Base-by-base conservation (phyloP, 176 grass and related monocot genomes). In the Hsuehochloa calcarea region DNA sequence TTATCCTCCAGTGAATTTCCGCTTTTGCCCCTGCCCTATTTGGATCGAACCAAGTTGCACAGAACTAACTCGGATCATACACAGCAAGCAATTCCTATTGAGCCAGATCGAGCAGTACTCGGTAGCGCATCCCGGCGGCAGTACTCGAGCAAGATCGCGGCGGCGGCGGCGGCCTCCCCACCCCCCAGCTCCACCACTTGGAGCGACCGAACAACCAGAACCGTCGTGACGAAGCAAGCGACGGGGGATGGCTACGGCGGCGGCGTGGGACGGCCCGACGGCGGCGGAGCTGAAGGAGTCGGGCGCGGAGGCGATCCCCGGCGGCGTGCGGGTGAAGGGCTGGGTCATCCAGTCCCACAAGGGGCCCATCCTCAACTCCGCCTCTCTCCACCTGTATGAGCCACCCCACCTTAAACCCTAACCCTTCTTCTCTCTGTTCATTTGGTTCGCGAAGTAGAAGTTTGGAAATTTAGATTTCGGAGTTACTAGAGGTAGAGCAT, bases 291-390 rank as follows among this genome's bases (percentile, higher is more conserved):
- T 99, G 49, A 93, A 88, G 75, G 86, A 91, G 74, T 93, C 86
- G 4, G 90, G 88, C 34, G 96, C 90, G 17, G 88, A 92, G 88
- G 63, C 26, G 38, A 92, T 96, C 15, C 78, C 88, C 10, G 79
- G 75, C 6, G 93, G 96, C 29, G 71, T 99, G 37, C 80, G 52
- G 46, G 51, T 96, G 39, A 94, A 92, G 72, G 93, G 93, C 11
- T 99, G 93, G 96, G 43, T 44, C 37, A 67, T 96, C 86, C 88
- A 96, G 80, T 90, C 96, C 63, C 74, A 66, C 88, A 96, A 94
- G 38, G 86, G 91, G 4, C 74, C 90, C 78, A 99, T 99, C 81
- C 90, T 99, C 78, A 90, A 90, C 78, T 92, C 96, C 19, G 56
- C 90, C 66, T 85, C 91, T 40, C 29, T 90, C 17, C 84, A 86